phyloP scores from a whole-genome alignment of 371 early-diverging fungal genomes.

The Nematocida parisii region DNA sequence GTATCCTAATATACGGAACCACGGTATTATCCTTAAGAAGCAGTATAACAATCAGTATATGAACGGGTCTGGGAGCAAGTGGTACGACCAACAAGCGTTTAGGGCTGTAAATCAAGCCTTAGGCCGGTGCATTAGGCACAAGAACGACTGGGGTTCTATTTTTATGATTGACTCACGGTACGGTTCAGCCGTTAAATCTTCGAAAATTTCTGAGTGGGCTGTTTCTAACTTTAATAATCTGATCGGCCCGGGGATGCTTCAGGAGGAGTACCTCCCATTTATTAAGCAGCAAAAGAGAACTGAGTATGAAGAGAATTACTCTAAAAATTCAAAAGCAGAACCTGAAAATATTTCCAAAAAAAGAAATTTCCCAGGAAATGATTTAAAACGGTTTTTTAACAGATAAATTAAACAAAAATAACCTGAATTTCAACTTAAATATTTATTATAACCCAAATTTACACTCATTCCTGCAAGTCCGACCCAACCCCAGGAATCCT shows the following conservation, averaged over 20 bases:
- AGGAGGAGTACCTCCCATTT: not conserved
- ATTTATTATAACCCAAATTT: not conserved
- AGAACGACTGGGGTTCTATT: conserved; percentile 75
- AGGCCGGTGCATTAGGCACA: conserved; percentile 85
- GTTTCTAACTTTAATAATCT: not conserved
- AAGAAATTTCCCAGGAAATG: no score
- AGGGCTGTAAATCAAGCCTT: conserved; percentile 87
- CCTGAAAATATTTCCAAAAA: no score
- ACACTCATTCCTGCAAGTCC: conserved; percentile 3
- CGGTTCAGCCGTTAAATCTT: conserved; percentile 1
- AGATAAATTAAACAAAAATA: no score
- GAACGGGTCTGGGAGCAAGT: conserved; percentile 71
- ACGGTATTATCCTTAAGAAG: conserved; percentile 73
- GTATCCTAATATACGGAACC: conserved; percentile 74
- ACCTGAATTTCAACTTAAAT: not conserved
- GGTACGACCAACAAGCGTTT: conserved; percentile 82
- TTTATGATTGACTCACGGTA: conserved; percentile 75
- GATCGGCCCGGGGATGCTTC: not conserved
- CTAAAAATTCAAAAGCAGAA: not conserved
- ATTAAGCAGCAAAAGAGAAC: not conserved
- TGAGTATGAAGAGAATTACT: not conserved
- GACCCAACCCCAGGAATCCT: conserved; percentile 16
- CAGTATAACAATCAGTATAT: conserved; percentile 71
- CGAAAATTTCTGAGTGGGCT: conserved; percentile 32
- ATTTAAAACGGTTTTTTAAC: no score